Evolutionary conservation across 331 rosid species (phyloP).

Genomic region (Quercus lobata): DNA sequence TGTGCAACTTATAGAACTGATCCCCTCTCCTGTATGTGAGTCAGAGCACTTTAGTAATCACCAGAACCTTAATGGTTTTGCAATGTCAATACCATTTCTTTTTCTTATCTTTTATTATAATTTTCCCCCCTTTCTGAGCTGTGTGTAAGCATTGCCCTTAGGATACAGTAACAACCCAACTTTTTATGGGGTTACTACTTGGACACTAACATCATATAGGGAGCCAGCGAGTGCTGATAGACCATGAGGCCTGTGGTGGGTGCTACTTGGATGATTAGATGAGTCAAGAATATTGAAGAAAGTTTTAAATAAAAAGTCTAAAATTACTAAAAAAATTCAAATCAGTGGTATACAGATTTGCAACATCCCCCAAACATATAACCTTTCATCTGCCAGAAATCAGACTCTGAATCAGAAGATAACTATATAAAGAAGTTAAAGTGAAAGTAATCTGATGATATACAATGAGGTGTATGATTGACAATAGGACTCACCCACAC

Average conservation of each 20-base stretch:
- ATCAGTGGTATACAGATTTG: not conserved
- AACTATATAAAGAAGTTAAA: not conserved
- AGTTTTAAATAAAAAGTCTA: not conserved
- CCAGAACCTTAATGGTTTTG: not conserved
- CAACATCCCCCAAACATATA: not conserved
- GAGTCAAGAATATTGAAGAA: not conserved
- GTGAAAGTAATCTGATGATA: not conserved
- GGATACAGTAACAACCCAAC: not conserved
- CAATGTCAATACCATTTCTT: not conserved
- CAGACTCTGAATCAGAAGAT: not conserved
- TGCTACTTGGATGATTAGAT: not conserved
- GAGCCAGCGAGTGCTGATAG: not conserved
- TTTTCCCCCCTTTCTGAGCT: not conserved
- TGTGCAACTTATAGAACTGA: not conserved
- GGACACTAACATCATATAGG: not conserved
- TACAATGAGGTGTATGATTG: not conserved
- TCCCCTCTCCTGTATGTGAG: not conserved
- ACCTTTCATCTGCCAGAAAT: not conserved
- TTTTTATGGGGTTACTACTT: not conserved
- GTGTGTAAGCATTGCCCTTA: not conserved
- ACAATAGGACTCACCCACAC: slow-evolving; percentile 2
- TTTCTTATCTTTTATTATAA: not conserved
- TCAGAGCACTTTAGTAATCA: not conserved
- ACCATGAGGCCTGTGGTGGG: not conserved
- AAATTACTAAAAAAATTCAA: not conserved